A percentile compares a stretch with the other conserved stretches of the same genome.
Evolutionary conservation across 2,329 filamentous ascomycete species (phyloP).

Genomic region (Clarireedia monteithiana): DNA sequence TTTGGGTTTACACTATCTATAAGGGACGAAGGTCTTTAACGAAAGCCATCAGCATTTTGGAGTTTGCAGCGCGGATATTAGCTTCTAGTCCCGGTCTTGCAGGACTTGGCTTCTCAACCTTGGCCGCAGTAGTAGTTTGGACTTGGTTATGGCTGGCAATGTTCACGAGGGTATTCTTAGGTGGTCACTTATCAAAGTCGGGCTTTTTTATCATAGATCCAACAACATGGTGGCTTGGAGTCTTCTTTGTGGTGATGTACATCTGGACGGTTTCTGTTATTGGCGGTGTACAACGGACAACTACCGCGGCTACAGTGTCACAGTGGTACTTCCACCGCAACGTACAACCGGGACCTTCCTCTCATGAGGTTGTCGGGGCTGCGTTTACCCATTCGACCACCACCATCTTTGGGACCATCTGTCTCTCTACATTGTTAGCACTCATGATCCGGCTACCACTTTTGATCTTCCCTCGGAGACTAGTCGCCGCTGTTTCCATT

Average conservation of each 20-base stretch:
- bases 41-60: constrained; percentile 79
- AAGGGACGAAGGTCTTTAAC: constrained; percentile 73
- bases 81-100: constrained; percentile 78
- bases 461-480: constrained; percentile 68
- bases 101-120: constrained; percentile 70
- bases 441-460: constrained; percentile 78
- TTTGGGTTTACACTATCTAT: constrained; percentile 80
- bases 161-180: constrained; percentile 92
- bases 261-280: constrained; percentile 89
- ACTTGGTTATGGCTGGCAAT: constrained; percentile 96
- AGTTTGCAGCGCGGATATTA: constrained; percentile 85
- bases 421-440: constrained; percentile 74
- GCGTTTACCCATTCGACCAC: constrained; percentile 75
- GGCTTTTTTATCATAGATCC: constrained; percentile 71
- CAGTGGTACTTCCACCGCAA: constrained; percentile 99
- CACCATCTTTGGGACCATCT: constrained; percentile 87
- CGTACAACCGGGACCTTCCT: constrained; percentile 67
- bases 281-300: constrained; percentile 80
- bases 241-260: constrained; percentile 87
- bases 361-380: constrained; percentile 72
- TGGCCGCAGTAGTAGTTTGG: constrained; percentile 72
- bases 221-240: constrained; percentile 92
- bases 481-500: constrained; percentile 55
- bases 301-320: constrained; percentile 88
- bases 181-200: constrained; percentile 69